Base-by-base conservation (phyloP, 345 rosid species). In the Punica granatum region DNA sequence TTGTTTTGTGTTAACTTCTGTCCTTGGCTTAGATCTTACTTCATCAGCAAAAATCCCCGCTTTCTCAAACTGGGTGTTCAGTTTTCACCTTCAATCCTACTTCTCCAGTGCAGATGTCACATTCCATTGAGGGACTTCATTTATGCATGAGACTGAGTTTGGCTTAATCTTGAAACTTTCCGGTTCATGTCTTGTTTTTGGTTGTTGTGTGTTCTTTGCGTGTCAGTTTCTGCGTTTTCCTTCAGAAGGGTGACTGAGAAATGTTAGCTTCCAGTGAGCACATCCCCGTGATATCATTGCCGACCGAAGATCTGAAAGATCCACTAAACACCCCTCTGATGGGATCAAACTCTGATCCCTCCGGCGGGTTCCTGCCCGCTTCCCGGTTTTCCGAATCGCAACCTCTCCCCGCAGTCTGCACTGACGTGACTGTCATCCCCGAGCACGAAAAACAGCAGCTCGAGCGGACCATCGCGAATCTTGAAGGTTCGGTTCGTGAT, bases 401-500 rank as follows among this genome's bases (percentile, higher is more conserved):
- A 7, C 67, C 66, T 36, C 71, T 60, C 43, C 66, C 83, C 41
- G 58, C 79, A 56, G 71, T 79, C 63, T 87, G 63, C 75, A 84
- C 90, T 1, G 92, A 90, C 72, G 93, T 88, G 34, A 82, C 67
- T 68, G 88, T 90, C 60, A 84, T 90, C 69, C 93, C 98, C 49
- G 97, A 92, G 79, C 92, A 86, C 13, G 86, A 84, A 78, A 84
- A 74, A 69, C 73, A 69, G 44, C 82, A 85, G 83, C 92, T 88
- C 60, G 86, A 81, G 80, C 77, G 74, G 69, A 82, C 84, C 32
- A 79, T 86, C 60, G 25, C 70, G 34, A 82, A 78, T 72, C 81
- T 87, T 15, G 83, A 90, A 84, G 98, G 98, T 72, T 42, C 15
- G 37, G 49, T 14, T 37, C 58, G 1, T 51, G 9, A 51, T 59